These are phyloP conservation scores for Solanum chaucha DNA, from an alignment of 257 asterid species.

Conservation along the genomic window DNA sequence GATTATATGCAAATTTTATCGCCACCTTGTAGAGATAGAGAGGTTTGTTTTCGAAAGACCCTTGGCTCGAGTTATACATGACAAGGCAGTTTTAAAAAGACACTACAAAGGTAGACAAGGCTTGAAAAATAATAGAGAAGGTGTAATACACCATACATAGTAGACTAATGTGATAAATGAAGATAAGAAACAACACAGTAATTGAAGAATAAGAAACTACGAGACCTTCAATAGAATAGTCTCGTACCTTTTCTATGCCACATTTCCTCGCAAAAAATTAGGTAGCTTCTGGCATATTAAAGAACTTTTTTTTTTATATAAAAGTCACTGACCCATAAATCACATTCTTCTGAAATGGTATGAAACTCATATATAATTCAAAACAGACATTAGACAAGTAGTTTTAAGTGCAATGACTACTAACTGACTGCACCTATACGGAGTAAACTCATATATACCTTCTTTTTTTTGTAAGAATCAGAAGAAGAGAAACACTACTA, in stretches of 20 bases:
- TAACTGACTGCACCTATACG: not conserved
- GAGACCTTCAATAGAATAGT: not conserved
- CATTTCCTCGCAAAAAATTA: not conserved
- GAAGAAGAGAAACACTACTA: not conserved
- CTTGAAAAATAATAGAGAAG: not conserved
- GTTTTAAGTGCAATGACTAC: not conserved
- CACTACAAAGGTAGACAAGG: not conserved
- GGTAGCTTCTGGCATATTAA: not conserved
- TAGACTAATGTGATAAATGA: not conserved
- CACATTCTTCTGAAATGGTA: not conserved
- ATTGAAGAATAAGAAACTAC: not conserved
- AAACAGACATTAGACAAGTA: not conserved
- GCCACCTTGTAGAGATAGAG: not conserved
- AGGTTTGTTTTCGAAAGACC: too few relatives aligned
- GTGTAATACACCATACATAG: not conserved
- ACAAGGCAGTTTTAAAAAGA: not conserved
- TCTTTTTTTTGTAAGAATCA: not conserved
- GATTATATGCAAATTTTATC: not conserved
- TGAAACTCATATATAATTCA: not conserved
- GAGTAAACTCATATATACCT: not conserved
- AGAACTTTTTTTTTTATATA: not conserved
- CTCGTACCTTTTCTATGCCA: not conserved
- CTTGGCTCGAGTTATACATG: not conserved
- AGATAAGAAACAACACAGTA: not conserved
- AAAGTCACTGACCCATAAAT: not conserved